Conservation (phyloP, 2,329 filamentous ascomycete species). For the Claviceps purpurea region DNA sequence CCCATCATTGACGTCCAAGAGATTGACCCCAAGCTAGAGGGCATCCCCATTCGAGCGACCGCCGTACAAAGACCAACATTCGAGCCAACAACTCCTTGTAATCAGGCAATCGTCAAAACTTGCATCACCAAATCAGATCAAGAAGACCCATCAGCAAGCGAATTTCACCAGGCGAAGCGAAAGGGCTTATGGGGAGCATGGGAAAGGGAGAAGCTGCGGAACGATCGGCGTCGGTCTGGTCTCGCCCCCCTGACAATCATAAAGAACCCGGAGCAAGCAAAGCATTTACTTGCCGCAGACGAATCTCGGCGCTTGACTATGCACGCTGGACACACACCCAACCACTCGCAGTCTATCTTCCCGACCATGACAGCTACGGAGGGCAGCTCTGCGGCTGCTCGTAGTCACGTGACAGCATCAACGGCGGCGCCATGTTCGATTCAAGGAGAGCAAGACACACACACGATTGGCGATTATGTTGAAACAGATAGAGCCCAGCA, state of each 20-base stretch:
- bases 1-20: slow-evolving; percentile 43
- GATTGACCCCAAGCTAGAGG: slow-evolving; percentile 46
- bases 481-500: background rate
- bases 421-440: slow-evolving; percentile 9
- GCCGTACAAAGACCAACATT: slow-evolving; percentile 41
- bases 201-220: slow-evolving; percentile 2
- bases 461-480: background rate
- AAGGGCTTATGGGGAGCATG: background rate
- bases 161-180: background rate
- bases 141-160: slow-evolving; percentile 12
- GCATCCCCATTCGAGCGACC: slow-evolving; percentile 41
- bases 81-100: background rate
- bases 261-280: slow-evolving; percentile 25
- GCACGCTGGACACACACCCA: slow-evolving; percentile 51
- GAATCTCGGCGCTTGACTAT: slow-evolving; percentile 41
- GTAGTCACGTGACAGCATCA: slow-evolving; percentile 18
- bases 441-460: background rate
- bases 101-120: slow-evolving; percentile 17
- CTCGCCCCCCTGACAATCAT: slow-evolving; percentile 11
- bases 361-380: slow-evolving; percentile 30
- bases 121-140: slow-evolving; percentile 16
- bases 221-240: slow-evolving; percentile 3
- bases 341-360: slow-evolving; percentile 41
- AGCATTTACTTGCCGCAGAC: slow-evolving; percentile 32
- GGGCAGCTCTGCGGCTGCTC: slow-evolving; percentile 13